Conservation (phyloP, 495 filamentous ascomycete genomes). For the Tirmania nivea region DNA sequence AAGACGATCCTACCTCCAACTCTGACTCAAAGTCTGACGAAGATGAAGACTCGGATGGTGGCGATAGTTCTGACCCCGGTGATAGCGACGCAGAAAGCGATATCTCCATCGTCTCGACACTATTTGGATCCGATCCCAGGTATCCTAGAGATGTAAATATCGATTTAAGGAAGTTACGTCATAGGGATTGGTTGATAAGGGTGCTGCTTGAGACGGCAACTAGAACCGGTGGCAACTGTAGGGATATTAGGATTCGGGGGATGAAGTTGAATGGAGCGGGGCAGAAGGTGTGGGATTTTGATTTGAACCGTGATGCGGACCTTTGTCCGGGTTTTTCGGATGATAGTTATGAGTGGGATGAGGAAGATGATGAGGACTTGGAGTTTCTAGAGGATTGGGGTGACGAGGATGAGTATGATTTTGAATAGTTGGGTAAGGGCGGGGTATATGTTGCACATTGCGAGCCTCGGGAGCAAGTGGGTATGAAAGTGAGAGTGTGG, state of each 20-base stretch:
- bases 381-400: neutral
- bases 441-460: too few relatives aligned
- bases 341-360: neutral
- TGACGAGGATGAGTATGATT: neutral
- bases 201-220: neutral
- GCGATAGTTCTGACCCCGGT: too few relatives aligned
- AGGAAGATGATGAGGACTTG: neutral
- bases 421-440: neutral
- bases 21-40: neutral
- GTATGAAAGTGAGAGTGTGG: too few relatives aligned
- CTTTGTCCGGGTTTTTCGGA: neutral
- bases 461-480: too few relatives aligned
- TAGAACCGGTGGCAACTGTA: neutral
- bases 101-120: neutral
- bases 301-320: neutral
- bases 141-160: neutral
- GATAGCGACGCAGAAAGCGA: neutral
- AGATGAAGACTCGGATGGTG: neutral
- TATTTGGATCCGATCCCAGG: neutral
- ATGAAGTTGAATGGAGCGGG: neutral
- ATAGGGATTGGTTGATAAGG: neutral
- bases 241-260: neutral
- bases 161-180: neutral
- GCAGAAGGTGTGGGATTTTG: neutral
- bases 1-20: neutral